Conservation (phyloP, 257 asterid genomes). For the Ophiorrhiza pumila region DNA sequence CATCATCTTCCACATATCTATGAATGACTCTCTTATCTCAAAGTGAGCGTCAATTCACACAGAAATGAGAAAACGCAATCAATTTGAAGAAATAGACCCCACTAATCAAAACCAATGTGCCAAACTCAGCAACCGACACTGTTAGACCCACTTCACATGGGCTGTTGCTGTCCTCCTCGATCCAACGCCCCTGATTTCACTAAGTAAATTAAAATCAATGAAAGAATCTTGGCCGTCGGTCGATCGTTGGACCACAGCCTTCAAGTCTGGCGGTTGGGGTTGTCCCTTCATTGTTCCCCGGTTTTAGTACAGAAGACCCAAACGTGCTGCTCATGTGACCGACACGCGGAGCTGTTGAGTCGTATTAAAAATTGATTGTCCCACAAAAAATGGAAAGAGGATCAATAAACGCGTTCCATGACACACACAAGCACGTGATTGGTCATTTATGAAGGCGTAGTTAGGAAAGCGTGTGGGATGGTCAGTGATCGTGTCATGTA, state of each 20-base stretch:
- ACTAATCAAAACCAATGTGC: conserved; percentile 26
- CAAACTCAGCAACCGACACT: conserved; percentile 35
- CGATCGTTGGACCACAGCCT: conserved; percentile 16
- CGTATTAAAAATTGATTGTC: conserved; percentile 18
- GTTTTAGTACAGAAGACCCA: conserved; percentile 15
- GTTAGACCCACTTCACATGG: conserved; percentile 51
- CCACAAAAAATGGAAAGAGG: conserved; percentile 24
- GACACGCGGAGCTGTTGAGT: conserved; percentile 36
- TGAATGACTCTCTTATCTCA: conserved; percentile 14
- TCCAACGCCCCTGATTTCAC: conserved; percentile 17
- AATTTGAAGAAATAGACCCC: conserved; percentile 19
- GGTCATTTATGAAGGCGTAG: background rate
- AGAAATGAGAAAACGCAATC: background rate
- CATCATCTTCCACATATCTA: conserved; percentile 26
- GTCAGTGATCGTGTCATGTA: conserved; percentile 26
- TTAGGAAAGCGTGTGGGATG: conserved; percentile 13
- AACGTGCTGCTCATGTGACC: conserved; percentile 35
- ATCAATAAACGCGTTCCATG: conserved; percentile 12
- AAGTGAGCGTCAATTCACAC: background rate
- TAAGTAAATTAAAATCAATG: background rate
- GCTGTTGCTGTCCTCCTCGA: conserved; percentile 1
- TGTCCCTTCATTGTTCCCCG: conserved; percentile 43
- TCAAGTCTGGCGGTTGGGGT: conserved; percentile 23
- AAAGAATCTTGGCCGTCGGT: conserved; percentile 17
- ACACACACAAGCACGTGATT: background rate